These are phyloP conservation scores for Ophiostoma himal-ulmi DNA, from an alignment of 2,329 filamentous ascomycete species.

Conservation along the genomic window DNA sequence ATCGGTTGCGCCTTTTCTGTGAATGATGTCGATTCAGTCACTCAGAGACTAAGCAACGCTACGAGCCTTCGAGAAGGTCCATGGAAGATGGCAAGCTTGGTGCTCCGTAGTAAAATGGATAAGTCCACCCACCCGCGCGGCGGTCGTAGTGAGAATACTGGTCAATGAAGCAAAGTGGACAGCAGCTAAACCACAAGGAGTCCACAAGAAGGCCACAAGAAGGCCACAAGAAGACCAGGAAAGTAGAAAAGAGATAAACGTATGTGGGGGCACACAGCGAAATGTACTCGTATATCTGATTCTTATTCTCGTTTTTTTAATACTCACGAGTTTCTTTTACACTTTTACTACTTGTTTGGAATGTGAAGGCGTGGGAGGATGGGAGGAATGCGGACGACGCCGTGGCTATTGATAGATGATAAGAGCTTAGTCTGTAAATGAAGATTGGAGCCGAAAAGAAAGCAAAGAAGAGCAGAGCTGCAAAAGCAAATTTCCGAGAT, in stretches of 20 bases:
- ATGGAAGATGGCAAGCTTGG: slow-evolving; percentile 16
- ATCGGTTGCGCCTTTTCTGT: neutral
- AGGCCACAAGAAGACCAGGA: neutral
- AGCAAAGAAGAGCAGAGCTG: neutral
- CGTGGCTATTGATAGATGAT: neutral
- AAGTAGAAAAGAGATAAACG: slow-evolving; percentile 5
- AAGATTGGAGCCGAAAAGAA: neutral
- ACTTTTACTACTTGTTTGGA: neutral
- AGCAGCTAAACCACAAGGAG: neutral
- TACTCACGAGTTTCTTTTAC: neutral
- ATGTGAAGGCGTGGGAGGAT: neutral
- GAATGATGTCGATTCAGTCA: neutral
- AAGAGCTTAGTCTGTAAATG: neutral
- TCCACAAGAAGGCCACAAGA: no score
- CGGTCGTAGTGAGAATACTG: neutral
- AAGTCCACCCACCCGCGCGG: slow-evolving; percentile 5
- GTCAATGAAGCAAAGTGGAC: neutral
- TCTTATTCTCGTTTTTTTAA: neutral
- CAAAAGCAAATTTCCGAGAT: neutral
- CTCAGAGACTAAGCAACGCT: neutral
- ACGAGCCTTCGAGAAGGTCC: slow-evolving; percentile 23
- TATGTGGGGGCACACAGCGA: slow-evolving; percentile 1
- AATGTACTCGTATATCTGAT: neutral
- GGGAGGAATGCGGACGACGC: slow-evolving; percentile 2
- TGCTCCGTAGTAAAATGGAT: slow-evolving; percentile 3